A percentile compares a stretch with the other conserved stretches of the same genome.
These are phyloP conservation scores for Jamesozyma lodderae DNA, from an alignment of 805 yeast species.

Conservation along the genomic window DNA sequence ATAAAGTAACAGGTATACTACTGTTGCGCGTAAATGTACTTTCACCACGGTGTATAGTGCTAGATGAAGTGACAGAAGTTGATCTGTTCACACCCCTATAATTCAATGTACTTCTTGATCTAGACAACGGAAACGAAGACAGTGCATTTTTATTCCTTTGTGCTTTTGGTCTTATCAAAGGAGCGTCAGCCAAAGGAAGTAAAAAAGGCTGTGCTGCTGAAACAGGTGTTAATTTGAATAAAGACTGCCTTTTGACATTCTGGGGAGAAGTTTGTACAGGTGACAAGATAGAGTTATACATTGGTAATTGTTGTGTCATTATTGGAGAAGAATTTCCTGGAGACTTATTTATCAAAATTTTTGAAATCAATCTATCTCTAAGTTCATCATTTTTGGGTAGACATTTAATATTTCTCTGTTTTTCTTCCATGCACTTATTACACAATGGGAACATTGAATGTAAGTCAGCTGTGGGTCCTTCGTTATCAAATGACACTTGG, in stretches of 20 bases:
- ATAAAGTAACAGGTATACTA: conserved; percentile 13
- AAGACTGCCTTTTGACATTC: conserved; percentile 4
- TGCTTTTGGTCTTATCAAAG: background rate
- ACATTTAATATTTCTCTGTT: conserved; percentile 13
- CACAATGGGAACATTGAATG: conserved; percentile 24
- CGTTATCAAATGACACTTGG: conserved; percentile 30
- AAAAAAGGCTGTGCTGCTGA: background rate
- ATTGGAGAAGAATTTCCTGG: background rate
- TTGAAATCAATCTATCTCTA: conserved; percentile 24
- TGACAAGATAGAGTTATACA: background rate
- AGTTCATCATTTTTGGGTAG: conserved; percentile 23
- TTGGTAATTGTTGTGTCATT: background rate
- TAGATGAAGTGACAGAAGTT: too few species aligned
- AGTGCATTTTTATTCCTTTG: background rate
- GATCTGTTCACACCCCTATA: too few species aligned
- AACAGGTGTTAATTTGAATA: conserved; percentile 2
- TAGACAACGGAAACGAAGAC: background rate
- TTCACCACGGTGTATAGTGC: too few species aligned
- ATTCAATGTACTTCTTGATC: too few species aligned
- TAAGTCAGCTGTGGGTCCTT: conserved; percentile 8
- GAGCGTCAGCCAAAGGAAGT: conserved; percentile 3
- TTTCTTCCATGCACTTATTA: conserved; percentile 13
- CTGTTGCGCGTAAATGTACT: too few species aligned
- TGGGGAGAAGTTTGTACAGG: conserved; percentile 4
- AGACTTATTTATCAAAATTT: conserved; percentile 12